Evolutionary conservation across 345 rosid genomes (phyloP).

Genomic region (Melaleuca quinquenervia): DNA sequence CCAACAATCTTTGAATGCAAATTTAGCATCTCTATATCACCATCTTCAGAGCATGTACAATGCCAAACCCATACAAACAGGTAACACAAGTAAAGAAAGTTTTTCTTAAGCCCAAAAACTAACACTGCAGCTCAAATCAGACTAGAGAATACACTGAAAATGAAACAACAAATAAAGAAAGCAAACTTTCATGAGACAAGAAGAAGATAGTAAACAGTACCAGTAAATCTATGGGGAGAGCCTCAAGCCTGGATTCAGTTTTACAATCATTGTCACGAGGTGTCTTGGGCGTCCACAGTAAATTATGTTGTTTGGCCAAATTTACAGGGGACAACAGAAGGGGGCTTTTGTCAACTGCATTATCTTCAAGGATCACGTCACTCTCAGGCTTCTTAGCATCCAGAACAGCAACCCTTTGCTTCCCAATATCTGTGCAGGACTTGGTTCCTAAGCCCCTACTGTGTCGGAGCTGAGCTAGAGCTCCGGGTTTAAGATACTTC

Average conservation of each 20-base stretch:
- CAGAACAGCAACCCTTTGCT: slow-evolving; percentile 47
- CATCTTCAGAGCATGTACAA: background rate
- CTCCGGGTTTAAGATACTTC: slow-evolving; percentile 75
- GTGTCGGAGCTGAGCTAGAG: slow-evolving; percentile 66
- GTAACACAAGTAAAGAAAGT: background rate
- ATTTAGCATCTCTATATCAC: background rate
- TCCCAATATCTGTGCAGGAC: slow-evolving; percentile 65
- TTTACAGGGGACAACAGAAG: slow-evolving; percentile 47
- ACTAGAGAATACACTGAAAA: background rate
- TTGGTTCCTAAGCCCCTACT: slow-evolving; percentile 37
- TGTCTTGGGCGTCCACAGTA: slow-evolving; percentile 66
- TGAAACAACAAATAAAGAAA: background rate
- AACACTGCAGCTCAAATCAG: background rate
- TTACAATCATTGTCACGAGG: slow-evolving; percentile 39
- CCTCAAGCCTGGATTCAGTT: slow-evolving; percentile 67
- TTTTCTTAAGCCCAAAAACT: background rate
- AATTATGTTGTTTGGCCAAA: slow-evolving; percentile 25
- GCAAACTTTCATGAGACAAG: background rate
- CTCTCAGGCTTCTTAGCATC: slow-evolving; percentile 28
- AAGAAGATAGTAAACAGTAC: slow-evolving; percentile 16
- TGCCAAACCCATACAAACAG: background rate
- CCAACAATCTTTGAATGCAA: background rate
- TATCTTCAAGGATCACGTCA: slow-evolving; percentile 10
- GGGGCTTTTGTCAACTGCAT: slow-evolving; percentile 39
- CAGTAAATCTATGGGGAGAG: slow-evolving; percentile 86